Evolutionary conservation across 495 filamentous ascomycete species (phyloP).

Genomic region (Penicillium roqueforti): DNA sequence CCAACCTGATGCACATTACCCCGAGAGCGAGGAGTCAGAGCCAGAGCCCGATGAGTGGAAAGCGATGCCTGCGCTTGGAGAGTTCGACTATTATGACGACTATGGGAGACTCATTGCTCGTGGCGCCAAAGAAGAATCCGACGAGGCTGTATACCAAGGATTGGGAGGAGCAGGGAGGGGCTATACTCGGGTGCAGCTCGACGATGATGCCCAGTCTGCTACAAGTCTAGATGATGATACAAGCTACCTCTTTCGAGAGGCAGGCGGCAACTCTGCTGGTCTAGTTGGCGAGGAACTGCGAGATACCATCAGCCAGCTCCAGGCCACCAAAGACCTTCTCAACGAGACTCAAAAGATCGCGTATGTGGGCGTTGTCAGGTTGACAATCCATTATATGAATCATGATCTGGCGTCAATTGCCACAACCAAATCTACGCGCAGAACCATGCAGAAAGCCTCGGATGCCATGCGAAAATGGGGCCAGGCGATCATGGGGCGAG

Average conservation of each 20-base stretch:
- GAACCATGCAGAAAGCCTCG: slow-evolving; percentile 58
- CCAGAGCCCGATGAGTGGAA: slow-evolving; percentile 74
- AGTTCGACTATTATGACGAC: slow-evolving; percentile 93
- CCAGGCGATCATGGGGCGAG: slow-evolving; percentile 91
- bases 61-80: slow-evolving; percentile 86
- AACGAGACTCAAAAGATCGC: slow-evolving; percentile 95
- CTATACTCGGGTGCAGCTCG: slow-evolving; percentile 87
- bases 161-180: slow-evolving; percentile 88
- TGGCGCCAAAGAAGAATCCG: slow-evolving; percentile 66
- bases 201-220: slow-evolving; percentile 89
- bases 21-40: slow-evolving; percentile 38
- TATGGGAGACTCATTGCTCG: slow-evolving; percentile 80
- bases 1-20: slow-evolving; percentile 44
- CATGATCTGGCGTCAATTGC: slow-evolving; percentile 58
- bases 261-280: slow-evolving; percentile 52
- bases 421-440: slow-evolving; percentile 54
- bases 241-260: slow-evolving; percentile 82
- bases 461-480: slow-evolving; percentile 93
- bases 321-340: slow-evolving; percentile 91
- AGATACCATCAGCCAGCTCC: slow-evolving; percentile 82
- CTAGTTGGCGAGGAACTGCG: slow-evolving; percentile 76
- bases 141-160: slow-evolving; percentile 65
- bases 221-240: slow-evolving; percentile 98
- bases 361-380: slow-evolving; percentile 83
- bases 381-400: slow-evolving; percentile 74